These are phyloP conservation scores for Quercus mongolica DNA, from an alignment of 306 rosid species.

Conservation along the genomic window DNA sequence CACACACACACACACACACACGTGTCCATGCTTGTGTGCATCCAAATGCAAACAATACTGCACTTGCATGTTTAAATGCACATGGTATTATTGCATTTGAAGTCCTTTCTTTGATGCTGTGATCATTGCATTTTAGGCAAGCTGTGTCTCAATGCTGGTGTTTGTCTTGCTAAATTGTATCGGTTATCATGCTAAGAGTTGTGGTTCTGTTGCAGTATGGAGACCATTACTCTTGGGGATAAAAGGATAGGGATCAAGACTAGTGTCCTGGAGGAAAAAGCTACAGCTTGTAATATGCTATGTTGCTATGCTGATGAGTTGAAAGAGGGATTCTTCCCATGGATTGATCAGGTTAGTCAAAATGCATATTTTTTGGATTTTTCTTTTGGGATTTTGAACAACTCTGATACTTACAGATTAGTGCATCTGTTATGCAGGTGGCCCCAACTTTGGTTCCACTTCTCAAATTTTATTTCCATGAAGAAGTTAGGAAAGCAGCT, in stretches of 20 bases:
- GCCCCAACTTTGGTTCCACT: conserved; percentile 95
- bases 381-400: not conserved
- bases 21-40: not conserved
- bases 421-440: conserved; percentile 49
- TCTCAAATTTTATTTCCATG: conserved; percentile 93
- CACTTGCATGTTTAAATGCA: not conserved
- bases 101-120: not conserved
- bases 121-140: not conserved
- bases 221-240: conserved; percentile 96
- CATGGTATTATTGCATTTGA: not conserved
- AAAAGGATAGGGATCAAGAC: conserved; percentile 98
- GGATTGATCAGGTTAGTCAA: conserved; percentile 93
- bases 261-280: conserved; percentile 96
- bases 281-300: conserved; percentile 98
- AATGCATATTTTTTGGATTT: not conserved
- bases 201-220: conserved; percentile 62
- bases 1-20: not conserved
- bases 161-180: not conserved
- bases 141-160: not conserved
- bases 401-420: conserved; percentile 2
- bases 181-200: conserved; percentile 8
- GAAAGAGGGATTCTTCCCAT: conserved; percentile 98
- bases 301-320: conserved; percentile 99
- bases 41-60: not conserved
- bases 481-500: conserved; percentile 98